Evolutionary conservation across 73 alveolate species (phyloP).

Genomic region (Paramecium sonneborni): DNA sequence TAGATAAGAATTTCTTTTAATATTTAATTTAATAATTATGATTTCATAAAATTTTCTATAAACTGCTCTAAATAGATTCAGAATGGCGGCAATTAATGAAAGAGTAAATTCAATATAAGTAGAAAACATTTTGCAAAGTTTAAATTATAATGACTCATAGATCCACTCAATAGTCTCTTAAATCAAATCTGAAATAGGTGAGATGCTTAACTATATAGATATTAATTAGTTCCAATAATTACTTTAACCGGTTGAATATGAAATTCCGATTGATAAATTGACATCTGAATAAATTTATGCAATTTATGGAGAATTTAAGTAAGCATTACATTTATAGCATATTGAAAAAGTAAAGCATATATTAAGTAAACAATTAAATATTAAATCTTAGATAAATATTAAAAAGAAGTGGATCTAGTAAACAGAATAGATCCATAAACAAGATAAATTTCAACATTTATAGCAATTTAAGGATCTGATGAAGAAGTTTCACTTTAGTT

Average conservation of each 20-base stretch:
- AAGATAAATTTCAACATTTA: slow-evolving; percentile 55
- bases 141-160: neutral
- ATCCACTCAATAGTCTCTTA: slow-evolving; percentile 6
- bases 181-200: neutral
- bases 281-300: neutral
- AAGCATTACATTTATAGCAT: neutral
- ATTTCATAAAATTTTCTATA: neutral
- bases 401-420: slow-evolving; percentile 38
- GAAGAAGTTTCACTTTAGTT: slow-evolving; percentile 41
- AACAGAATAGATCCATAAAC: slow-evolving; percentile 59
- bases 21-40: slow-evolving; percentile 5
- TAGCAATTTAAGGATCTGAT: slow-evolving; percentile 26
- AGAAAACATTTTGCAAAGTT: neutral
- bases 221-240: slow-evolving; percentile 1
- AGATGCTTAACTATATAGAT: neutral
- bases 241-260: neutral
- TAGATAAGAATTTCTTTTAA: neutral
- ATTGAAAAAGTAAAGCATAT: neutral
- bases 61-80: neutral
- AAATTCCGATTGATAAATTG: neutral
- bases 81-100: neutral
- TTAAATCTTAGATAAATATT: slow-evolving; percentile 3
- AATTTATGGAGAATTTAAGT: neutral
- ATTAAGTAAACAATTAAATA: neutral
- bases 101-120: neutral